phyloP scores from a whole-genome alignment of 2,329 filamentous ascomycete genomes.

The Neonectria hederae region DNA sequence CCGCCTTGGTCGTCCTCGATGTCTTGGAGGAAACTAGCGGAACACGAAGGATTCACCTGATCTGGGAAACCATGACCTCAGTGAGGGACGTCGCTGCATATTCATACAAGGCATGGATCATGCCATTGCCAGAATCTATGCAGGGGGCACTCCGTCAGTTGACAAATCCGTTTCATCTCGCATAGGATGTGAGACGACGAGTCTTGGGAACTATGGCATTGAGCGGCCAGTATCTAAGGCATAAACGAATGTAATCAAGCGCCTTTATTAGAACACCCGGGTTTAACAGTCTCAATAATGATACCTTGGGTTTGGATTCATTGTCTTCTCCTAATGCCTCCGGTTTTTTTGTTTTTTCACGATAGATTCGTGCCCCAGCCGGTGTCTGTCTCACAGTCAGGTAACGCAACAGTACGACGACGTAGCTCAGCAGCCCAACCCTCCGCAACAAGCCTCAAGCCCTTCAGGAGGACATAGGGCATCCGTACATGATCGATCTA shows the following conservation, averaged over 20 bases:
- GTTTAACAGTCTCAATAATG: neutral
- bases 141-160: neutral
- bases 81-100: neutral
- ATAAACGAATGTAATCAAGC: neutral
- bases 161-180: neutral
- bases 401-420: neutral
- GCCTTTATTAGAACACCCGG: neutral
- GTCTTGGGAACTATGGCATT: too few species aligned
- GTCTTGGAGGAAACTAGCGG: neutral
- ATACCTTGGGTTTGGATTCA: neutral
- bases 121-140: neutral
- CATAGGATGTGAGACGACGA: constrained; percentile 13
- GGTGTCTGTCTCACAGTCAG: neutral
- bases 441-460: neutral
- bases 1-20: constrained; percentile 10
- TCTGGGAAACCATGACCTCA: neutral
- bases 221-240: neutral
- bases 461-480: neutral
- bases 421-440: constrained; percentile 1
- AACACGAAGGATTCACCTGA: neutral
- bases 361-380: neutral
- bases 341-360: neutral
- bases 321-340: neutral
- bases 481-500: neutral
- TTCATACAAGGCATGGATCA: neutral